Base-by-base conservation (phyloP, 202 grass and related monocot species). In the Hordeum pubiflorum region DNA sequence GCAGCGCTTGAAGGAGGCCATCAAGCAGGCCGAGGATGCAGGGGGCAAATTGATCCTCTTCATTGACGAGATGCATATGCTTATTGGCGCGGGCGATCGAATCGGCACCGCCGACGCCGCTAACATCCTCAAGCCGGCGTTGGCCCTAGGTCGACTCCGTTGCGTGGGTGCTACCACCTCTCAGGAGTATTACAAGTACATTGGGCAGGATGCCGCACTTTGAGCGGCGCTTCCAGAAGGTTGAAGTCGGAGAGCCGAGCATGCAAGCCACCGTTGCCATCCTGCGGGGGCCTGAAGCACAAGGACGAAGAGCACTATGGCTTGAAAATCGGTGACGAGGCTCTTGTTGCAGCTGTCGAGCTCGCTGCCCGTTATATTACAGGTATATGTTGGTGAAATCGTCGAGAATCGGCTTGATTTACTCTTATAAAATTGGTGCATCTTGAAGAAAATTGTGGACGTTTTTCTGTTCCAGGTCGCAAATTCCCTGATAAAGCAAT, bases 91-190 rank as follows among this genome's bases (percentile, higher is more conserved):
- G 2, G 81, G 81, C 12, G 15, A 32, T 10, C 0, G 8, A 10
- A 10, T 9, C 0, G 73, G 31, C 3, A 31, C 37, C 52, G 69
- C 69, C 75, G 86, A 89, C 33, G 86, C 68, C 0, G 86, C 81
- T 5, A 84, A 88, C 33, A 46, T 88, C 14, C 48, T 88, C 22
- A 88, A 88, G 81, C 81, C 86, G 11, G 81, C 55, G 3, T 10
- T 57, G 8, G 55, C 55, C 17, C 55, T n/a, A 3, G 55, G 55
- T 4, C 55, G 55, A n/a, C 6, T 57, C 55, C 55, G 55, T 17
- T 83, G 80, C 37, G 46, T 88, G 2, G 86, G 86, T 17, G 86
- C 75, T 9, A 88, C 86, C 13, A 88, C 86, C 1, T 31, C 61
- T 12, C 75, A 84, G 9, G 81, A 88, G 58, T 80, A 88, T 9